These are phyloP conservation scores for Acacia acuminata DNA, from an alignment of 306 rosid species.

Conservation along the genomic window DNA sequence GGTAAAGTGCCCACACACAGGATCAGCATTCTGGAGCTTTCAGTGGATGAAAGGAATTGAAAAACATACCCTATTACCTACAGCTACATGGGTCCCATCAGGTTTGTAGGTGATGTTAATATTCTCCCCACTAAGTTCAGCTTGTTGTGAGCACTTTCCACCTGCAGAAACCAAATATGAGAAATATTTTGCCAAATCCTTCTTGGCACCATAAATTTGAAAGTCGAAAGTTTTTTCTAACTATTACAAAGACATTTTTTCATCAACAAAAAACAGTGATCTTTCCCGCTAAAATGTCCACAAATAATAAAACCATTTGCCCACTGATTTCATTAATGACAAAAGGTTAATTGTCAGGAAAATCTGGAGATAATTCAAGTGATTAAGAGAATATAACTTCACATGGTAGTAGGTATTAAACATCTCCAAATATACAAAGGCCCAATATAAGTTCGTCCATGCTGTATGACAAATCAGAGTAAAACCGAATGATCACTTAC, in stretches of 20 bases:
- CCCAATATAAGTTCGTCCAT: not conserved
- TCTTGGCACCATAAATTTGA: not conserved
- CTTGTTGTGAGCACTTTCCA: slow-evolving; percentile 90
- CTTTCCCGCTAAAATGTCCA: not conserved
- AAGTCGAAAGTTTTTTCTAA: not conserved
- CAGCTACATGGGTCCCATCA: slow-evolving; percentile 91
- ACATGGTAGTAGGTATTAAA: not conserved
- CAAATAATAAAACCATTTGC: slow-evolving; percentile 1
- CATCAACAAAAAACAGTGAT: slow-evolving; percentile 4
- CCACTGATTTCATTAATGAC: not conserved
- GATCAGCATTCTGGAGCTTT: slow-evolving; percentile 27
- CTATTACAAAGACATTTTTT: not conserved
- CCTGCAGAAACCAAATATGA: slow-evolving; percentile 50
- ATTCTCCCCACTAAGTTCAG: slow-evolving; percentile 94
- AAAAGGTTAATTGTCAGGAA: not conserved
- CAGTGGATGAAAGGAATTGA: slow-evolving; percentile 26
- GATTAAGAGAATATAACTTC: slow-evolving; percentile 22
- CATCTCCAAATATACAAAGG: slow-evolving; percentile 23
- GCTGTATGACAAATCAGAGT: not conserved
- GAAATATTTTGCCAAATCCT: slow-evolving; percentile 13
- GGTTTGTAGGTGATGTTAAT: slow-evolving; percentile 97
- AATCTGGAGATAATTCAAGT: not conserved
- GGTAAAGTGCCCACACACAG: slow-evolving; percentile 14
- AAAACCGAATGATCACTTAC: slow-evolving; percentile 52
- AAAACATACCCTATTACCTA: slow-evolving; percentile 84